A percentile compares a stretch with the other conserved stretches of the same genome.
Evolutionary conservation across 495 filamentous ascomycete genomes (phyloP).

Genomic region (Talaromyces borbonicus): DNA sequence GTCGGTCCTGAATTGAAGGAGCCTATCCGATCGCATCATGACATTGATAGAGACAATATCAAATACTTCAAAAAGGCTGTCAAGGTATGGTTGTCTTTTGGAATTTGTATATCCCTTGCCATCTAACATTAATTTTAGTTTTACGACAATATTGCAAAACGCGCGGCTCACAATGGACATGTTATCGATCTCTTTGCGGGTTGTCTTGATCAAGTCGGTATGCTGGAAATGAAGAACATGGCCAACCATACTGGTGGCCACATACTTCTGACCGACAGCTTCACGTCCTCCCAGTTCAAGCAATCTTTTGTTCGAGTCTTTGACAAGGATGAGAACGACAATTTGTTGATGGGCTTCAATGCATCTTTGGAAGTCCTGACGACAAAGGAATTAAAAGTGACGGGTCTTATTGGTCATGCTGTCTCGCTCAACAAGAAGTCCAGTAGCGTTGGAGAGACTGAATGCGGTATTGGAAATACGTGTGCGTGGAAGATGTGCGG

Average conservation of each 20-base stretch:
- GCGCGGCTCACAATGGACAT: slow-evolving; percentile 92
- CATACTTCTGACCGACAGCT: slow-evolving; percentile 97
- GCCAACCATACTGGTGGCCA: slow-evolving; percentile 94
- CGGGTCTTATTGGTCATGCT: slow-evolving; percentile 93
- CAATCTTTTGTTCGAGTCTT: slow-evolving; percentile 97
- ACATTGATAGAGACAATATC: slow-evolving; percentile 97
- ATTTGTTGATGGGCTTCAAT: slow-evolving; percentile 97
- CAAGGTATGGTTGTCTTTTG: slow-evolving; percentile 58
- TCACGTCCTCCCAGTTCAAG: slow-evolving; percentile 99
- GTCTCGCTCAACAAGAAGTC: slow-evolving; percentile 98
- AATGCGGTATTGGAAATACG: slow-evolving; percentile 97
- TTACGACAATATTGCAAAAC: slow-evolving; percentile 94
- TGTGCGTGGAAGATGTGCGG: slow-evolving; percentile 99
- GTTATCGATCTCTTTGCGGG: slow-evolving; percentile 97
- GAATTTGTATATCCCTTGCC: background rate
- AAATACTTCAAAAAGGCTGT: slow-evolving; percentile 99
- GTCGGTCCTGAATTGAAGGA: slow-evolving; percentile 96
- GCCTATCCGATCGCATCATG: slow-evolving; percentile 96
- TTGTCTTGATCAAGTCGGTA: slow-evolving; percentile 94
- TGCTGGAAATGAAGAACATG: slow-evolving; percentile 98
- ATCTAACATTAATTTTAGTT: slow-evolving; percentile 50
- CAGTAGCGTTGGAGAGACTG: slow-evolving; percentile 90
- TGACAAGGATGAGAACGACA: slow-evolving; percentile 90
- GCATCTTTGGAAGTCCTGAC: slow-evolving; percentile 93
- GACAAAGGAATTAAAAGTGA: slow-evolving; percentile 97